A percentile compares a stretch with the other conserved stretches of the same genome.
phyloP scores from a whole-genome alignment of 1,284 basidiomycete genomes.

The Cryptococcus sp. region DNA sequence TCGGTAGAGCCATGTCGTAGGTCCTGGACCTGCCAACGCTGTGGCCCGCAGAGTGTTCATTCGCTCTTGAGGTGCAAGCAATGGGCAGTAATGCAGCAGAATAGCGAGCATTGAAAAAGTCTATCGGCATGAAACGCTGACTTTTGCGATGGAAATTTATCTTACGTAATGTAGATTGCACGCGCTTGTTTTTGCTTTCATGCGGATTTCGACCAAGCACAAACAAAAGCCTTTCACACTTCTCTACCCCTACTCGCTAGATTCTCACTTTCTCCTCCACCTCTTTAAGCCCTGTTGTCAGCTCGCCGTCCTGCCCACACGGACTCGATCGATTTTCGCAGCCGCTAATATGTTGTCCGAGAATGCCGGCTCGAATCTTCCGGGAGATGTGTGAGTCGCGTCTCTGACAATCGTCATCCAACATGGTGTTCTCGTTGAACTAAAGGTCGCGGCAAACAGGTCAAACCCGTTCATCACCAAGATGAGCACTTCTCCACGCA shows the following conservation, averaged over 20 bases:
- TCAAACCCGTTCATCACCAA: conserved; percentile 41
- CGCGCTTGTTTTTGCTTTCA: neutral
- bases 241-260: neutral
- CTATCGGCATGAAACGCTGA: no score
- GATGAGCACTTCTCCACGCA: conserved; percentile 10
- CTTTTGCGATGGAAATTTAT: no score
- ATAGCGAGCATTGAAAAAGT: no score
- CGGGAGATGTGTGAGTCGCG: conserved; percentile 27
- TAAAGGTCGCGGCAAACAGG: conserved; percentile 11
- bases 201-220: neutral
- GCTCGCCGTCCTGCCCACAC: no score
- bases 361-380: conserved; percentile 10
- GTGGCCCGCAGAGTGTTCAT: conserved; percentile 3
- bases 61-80: neutral
- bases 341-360: conserved; percentile 18
- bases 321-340: neutral
- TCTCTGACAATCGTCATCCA: neutral
- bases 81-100: neutral
- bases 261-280: neutral
- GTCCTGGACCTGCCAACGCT: conserved; percentile 17
- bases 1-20: conserved; percentile 14
- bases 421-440: neutral
- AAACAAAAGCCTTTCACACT: conserved; percentile 1
- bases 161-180: neutral
- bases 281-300: neutral